Percentiles rank a stretch among this genome's conserved stretches.
Evolutionary conservation across 164 flowering plant genomes (phyloP).

Genomic region (Sextonia rubra): DNA sequence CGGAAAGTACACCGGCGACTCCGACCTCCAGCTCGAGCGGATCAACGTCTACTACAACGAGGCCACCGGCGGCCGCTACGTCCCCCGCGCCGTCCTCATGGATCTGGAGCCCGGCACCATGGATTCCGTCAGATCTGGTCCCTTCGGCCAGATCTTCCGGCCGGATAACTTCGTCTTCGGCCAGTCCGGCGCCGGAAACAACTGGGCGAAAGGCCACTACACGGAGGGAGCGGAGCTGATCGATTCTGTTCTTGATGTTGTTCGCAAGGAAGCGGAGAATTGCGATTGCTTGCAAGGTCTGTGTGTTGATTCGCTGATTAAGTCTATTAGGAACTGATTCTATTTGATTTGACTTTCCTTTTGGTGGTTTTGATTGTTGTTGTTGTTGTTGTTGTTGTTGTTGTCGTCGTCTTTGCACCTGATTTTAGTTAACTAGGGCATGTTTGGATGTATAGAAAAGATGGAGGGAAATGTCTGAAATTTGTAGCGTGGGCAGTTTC

Average conservation of each 20-base stretch:
- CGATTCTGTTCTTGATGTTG: conserved; percentile 14
- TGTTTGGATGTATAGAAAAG: too few relatives aligned
- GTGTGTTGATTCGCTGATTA: neutral
- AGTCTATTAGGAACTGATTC: neutral
- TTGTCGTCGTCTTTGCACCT: too few relatives aligned
- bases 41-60: conserved; percentile 15
- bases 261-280: conserved; percentile 15
- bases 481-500: too few relatives aligned
- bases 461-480: too few relatives aligned
- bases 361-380: neutral
- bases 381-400: too few relatives aligned
- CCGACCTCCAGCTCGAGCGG: conserved; percentile 13
- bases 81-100: conserved; percentile 12
- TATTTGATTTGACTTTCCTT: neutral
- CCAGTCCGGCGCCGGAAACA: conserved; percentile 12
- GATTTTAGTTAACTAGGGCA: neutral
- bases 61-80: conserved; percentile 10
- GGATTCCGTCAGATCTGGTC: conserved; percentile 7
- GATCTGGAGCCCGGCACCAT: conserved; percentile 16
- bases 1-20: conserved; percentile 6
- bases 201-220: conserved; percentile 15
- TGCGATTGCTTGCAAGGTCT: conserved; percentile 18
- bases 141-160: conserved; percentile 14
- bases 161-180: conserved; percentile 17
- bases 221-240: conserved; percentile 14